Evolutionary conservation across 164 flowering plant genomes (phyloP), one percentile per base, ranked within the genome.

Genomic region (Aristolochia fimbriata): DNA sequence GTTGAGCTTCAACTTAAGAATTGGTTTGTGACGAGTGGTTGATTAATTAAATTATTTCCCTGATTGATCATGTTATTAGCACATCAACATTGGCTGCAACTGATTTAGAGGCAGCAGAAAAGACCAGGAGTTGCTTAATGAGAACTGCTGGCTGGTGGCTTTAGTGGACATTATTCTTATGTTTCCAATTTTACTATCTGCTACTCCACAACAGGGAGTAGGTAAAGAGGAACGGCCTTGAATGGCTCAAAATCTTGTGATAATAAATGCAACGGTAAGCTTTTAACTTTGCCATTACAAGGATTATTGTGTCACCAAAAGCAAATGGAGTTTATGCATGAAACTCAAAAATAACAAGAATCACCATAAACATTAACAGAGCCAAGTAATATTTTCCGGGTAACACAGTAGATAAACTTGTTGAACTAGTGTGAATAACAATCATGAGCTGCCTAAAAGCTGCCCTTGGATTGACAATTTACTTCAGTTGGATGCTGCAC

Each of bases 1-100:
- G 30, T 59, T 59, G 30, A 27, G 24, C 27, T 24, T 46, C 37
- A 25, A 22, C 48, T 37, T 15, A 59, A 59, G 52, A 25, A 47
- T 59, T 49, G 23, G 25, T 9, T 23, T 49, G 52, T 49, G 52
- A 17, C n/a, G 0, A 49, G 20, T 17, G 52, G 19, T 15, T 49
- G 8, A 4, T 49, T 20, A 49, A 17, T 49, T 17, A 49, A 17
- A 17, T 49, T 5, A 1, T 49, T 49, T 7, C 22, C 51, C 12
- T 48, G 51, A 48, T 31, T 31, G 37, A 31, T 31, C 37, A 31
- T 31, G 37, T 31, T 10, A 27, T 27, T 27, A 27, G 30, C 30
- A 27, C 30, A 27, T 27, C 30, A 27, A 27, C 5, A 5, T 27
- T 5, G 30, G 30, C 30, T 27, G 30, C 5, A 27, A 2, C 5